Evolutionary conservation across 2,329 filamentous ascomycete species (phyloP).

Genomic region (Orbilia blumenaviensis): DNA sequence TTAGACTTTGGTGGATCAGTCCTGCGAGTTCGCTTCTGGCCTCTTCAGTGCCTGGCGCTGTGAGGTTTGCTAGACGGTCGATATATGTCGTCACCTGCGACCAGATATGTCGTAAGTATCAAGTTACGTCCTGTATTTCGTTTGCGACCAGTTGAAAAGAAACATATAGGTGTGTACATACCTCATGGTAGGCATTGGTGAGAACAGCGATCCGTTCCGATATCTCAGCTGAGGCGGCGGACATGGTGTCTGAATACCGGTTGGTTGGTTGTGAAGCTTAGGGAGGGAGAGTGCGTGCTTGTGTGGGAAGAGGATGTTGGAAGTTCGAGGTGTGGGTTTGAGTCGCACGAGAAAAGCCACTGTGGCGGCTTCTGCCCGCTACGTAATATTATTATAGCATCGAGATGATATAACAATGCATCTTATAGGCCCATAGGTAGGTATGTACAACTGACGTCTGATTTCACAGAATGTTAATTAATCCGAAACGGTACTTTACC

Average conservation of each 20-base stretch:
- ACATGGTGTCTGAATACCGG: too few species aligned
- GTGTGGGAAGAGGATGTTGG: neutral
- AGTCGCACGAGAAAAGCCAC: constrained; percentile 6
- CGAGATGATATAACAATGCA: neutral
- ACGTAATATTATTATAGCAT: neutral
- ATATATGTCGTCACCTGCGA: constrained; percentile 64
- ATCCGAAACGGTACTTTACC: too few species aligned
- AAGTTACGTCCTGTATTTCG: too few species aligned
- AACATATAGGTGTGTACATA: too few species aligned
- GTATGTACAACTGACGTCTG: too few species aligned
- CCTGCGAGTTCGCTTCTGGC: constrained; percentile 55
- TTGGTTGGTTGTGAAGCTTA: neutral
- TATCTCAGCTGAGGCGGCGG: constrained; percentile 52
- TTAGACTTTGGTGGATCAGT: constrained; percentile 57
- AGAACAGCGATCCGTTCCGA: constrained; percentile 56
- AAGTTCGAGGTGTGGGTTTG: constrained; percentile 7
- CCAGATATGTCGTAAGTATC: constrained; percentile 21
- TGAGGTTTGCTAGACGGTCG: constrained; percentile 68
- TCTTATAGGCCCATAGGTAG: too few species aligned
- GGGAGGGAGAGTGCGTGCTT: neutral
- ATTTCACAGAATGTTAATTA: too few species aligned
- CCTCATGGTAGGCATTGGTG: constrained; percentile 57
- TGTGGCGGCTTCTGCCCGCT: neutral
- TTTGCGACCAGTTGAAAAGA: too few species aligned
- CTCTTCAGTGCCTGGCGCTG: constrained; percentile 55